Conservation (phyloP, 1,284 basidiomycete species). For the Abortiporus biennis region DNA sequence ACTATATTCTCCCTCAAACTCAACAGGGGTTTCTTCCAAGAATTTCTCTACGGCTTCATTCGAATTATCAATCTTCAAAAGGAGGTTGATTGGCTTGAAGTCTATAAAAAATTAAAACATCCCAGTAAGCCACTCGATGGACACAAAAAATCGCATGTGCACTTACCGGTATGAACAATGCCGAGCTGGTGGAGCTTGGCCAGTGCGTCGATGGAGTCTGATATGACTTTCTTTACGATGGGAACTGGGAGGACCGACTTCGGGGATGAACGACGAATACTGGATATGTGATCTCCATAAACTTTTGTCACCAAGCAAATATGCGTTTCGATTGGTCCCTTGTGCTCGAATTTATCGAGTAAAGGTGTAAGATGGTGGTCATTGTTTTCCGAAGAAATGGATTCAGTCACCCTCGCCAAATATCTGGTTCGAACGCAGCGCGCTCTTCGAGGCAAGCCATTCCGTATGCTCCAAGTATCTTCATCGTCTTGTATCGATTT, state of each 20-base stretch:
- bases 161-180: constrained; percentile 16
- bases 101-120: constrained; percentile 3
- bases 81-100: constrained; percentile 14
- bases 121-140: neutral
- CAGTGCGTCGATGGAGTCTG: constrained; percentile 8
- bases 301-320: constrained; percentile 10
- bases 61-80: too few species aligned
- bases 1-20: constrained; percentile 7
- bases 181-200: constrained; percentile 9
- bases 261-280: constrained; percentile 9
- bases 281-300: constrained; percentile 8
- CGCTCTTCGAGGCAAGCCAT: constrained; percentile 5
- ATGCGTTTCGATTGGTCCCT: constrained; percentile 9
- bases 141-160: too few species aligned
- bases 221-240: constrained; percentile 10
- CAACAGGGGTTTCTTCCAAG: constrained; percentile 3
- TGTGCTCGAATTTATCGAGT: constrained; percentile 7
- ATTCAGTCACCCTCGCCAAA: constrained; percentile 8
- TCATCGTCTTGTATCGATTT: too few species aligned
- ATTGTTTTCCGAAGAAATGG: constrained; percentile 7
- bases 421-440: constrained; percentile 9
- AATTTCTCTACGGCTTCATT: constrained; percentile 7
- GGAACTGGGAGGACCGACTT: constrained; percentile 9
- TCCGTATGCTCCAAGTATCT: constrained; percentile 11
- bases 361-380: constrained; percentile 11